phyloP scores from a whole-genome alignment of 106 monocot species.

The Agapanthus africanus region DNA sequence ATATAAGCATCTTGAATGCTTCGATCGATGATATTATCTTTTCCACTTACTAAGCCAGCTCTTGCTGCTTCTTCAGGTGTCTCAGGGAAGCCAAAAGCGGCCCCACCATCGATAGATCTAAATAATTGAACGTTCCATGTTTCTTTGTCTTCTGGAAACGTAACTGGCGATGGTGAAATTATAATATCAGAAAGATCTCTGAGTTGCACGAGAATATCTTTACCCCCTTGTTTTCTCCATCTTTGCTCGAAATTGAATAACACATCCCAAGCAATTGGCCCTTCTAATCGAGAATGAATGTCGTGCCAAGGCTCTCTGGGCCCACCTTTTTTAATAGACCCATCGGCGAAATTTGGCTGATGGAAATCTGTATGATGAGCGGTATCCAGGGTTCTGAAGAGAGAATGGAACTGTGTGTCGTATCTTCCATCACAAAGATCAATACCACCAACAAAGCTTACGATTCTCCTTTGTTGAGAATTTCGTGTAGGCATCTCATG shows the following conservation, averaged over 20 bases:
- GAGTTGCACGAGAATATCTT: slow-evolving; percentile 29
- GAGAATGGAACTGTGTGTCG: slow-evolving; percentile 42
- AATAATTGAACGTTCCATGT: slow-evolving; percentile 45
- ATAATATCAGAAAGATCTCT: slow-evolving; percentile 38
- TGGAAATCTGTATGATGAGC: slow-evolving; percentile 45
- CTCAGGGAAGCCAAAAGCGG: slow-evolving; percentile 45
- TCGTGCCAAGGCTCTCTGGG: slow-evolving; percentile 54
- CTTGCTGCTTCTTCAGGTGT: slow-evolving; percentile 39
- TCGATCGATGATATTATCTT: slow-evolving; percentile 45
- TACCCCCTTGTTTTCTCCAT: slow-evolving; percentile 45
- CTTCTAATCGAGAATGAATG: slow-evolving; percentile 38
- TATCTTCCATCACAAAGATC: slow-evolving; percentile 48
- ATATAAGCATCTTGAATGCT: slow-evolving; percentile 52
- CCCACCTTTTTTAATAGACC: slow-evolving; percentile 34
- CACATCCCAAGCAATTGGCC: slow-evolving; percentile 45
- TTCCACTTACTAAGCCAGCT: slow-evolving; percentile 42
- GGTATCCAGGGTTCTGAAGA: slow-evolving; percentile 44
- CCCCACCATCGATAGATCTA: slow-evolving; percentile 46
- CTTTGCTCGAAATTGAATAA: slow-evolving; percentile 48
- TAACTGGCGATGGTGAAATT: slow-evolving; percentile 42
- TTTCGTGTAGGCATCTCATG: slow-evolving; percentile 32
- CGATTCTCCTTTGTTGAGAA: slow-evolving; percentile 39
- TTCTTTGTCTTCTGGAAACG: slow-evolving; percentile 33
- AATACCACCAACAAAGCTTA: slow-evolving; percentile 41
- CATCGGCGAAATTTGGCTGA: slow-evolving; percentile 36